These are phyloP conservation scores for Eudorina sp. DNA, from an alignment of 139 green algal species.

Conservation along the genomic window DNA sequence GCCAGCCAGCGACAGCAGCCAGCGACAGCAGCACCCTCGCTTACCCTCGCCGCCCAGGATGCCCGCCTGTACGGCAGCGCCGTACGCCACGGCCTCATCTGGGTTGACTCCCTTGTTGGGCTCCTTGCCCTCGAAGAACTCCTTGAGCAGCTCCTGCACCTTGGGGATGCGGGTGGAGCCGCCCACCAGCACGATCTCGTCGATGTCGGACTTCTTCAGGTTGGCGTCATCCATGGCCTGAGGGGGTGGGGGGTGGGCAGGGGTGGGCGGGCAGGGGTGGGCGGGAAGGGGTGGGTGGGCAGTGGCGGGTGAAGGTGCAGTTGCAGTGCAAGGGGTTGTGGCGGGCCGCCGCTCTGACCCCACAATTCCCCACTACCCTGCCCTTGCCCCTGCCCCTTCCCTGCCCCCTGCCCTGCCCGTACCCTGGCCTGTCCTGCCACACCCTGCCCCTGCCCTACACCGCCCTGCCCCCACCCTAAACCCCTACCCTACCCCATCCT, in stretches of 20 bases:
- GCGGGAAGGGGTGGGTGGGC: too few species aligned
- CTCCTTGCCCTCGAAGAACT: conserved; percentile 90
- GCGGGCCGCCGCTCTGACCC: too few species aligned
- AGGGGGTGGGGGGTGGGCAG: neutral
- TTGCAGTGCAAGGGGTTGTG: too few species aligned
- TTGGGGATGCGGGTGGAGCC: conserved; percentile 96
- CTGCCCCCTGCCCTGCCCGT: too few species aligned
- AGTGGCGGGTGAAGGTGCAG: too few species aligned
- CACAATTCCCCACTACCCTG: too few species aligned
- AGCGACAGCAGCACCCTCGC: too few species aligned
- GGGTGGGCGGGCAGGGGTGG: neutral
- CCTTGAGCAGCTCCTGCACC: conserved; percentile 90
- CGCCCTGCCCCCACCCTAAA: too few species aligned
- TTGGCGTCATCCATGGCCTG: conserved; percentile 95
- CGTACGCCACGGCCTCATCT: conserved; percentile 93
- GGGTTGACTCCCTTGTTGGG: conserved; percentile 96
- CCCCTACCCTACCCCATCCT: neutral
- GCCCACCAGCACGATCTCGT: conserved; percentile 94
- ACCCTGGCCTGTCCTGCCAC: too few species aligned
- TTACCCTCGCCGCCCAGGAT: conserved; percentile 62
- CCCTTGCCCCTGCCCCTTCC: too few species aligned
- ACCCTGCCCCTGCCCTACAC: too few species aligned
- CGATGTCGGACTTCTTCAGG: conserved; percentile 74
- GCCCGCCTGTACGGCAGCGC: conserved; percentile 86
- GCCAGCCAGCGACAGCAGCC: too few species aligned